Base-by-base conservation (phyloP, 345 rosid genomes). In the Ailanthus altissimus region DNA sequence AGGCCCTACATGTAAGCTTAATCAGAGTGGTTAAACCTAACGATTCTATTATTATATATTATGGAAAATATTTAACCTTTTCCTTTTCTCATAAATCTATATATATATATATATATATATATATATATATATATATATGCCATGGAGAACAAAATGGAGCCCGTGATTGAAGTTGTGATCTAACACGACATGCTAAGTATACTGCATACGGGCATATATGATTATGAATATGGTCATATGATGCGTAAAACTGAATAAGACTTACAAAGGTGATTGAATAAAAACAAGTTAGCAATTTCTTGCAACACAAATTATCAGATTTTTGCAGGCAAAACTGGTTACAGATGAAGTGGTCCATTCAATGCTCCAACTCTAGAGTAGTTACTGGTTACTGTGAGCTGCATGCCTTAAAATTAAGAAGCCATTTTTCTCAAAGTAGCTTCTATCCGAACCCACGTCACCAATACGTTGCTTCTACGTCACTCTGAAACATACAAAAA, bases 1-100 rank as follows among this genome's bases (percentile, higher is more conserved):
- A 53, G 75, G 53, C 60, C 76, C 78, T 74, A 63, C 81, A 8
- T 73, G 56, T 73, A 71, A 70, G 58, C 13, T 62, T 5, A 8
- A 25, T n/a, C 25, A 74, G 54, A 75, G 45, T 59, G 3, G 73
- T 66, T 56, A 43, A 65, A 11, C 72, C 77, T 32, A 79, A 58
- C n/a, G 32, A 47, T 57, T n/a, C 13, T 26, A 47, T 26, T 10
- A 43, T 20, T 43, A 15, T 25, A 26, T 13, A 53, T 36, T 45
- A 40, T n/a, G 25, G 63, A 16, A 53, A 26, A 74, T 32, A 32
- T 3, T 36, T 63, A 46, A n/a, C n/a, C n/a, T n/a, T n/a, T n/a
- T n/a, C n/a, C n/a, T n/a, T n/a, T n/a, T n/a, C n/a, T n/a, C n/a
- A n/a, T n/a, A n/a, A n/a, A n/a, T n/a, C n/a, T n/a, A n/a, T n/a